A percentile compares a stretch with the other conserved stretches of the same genome.
These are phyloP conservation scores for Capsicum chinense DNA, from an alignment of 257 asterid species.

Conservation along the genomic window DNA sequence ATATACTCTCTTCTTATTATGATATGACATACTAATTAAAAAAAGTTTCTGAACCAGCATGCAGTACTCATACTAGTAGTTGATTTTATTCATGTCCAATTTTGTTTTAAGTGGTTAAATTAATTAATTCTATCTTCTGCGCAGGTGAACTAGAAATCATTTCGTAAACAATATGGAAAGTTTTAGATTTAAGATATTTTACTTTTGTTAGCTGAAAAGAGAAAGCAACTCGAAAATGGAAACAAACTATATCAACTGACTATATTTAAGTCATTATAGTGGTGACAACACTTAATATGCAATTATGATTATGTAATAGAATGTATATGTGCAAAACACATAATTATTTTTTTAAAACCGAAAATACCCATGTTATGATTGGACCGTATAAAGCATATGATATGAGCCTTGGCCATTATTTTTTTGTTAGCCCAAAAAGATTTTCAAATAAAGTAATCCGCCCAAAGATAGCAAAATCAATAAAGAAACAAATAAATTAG, in stretches of 20 bases:
- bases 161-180: not conserved
- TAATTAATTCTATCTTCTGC: no score
- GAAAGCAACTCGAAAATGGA: not conserved
- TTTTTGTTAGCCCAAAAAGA: not conserved
- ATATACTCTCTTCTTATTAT: no score
- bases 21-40: not conserved
- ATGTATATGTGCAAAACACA: no score
- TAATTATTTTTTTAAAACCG: no score
- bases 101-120: not conserved
- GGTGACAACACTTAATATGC: no score
- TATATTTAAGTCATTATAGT: no score
- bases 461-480: not conserved
- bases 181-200: not conserved
- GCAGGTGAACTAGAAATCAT: no score
- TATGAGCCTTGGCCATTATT: not conserved
- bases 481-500: conserved; percentile 13
- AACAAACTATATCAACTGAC: not conserved
- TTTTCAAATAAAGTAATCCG: conserved; percentile 1
- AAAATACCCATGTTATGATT: not conserved
- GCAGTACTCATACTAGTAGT: not conserved
- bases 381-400: not conserved
- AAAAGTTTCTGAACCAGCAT: not conserved
- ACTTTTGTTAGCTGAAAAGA: not conserved
- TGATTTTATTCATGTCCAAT: not conserved
- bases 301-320: no score